Percentiles rank a stretch among this genome's conserved stretches.
Conservation (phyloP, 2,329 filamentous ascomycete species). For the Penicillium sclerotigenum region DNA sequence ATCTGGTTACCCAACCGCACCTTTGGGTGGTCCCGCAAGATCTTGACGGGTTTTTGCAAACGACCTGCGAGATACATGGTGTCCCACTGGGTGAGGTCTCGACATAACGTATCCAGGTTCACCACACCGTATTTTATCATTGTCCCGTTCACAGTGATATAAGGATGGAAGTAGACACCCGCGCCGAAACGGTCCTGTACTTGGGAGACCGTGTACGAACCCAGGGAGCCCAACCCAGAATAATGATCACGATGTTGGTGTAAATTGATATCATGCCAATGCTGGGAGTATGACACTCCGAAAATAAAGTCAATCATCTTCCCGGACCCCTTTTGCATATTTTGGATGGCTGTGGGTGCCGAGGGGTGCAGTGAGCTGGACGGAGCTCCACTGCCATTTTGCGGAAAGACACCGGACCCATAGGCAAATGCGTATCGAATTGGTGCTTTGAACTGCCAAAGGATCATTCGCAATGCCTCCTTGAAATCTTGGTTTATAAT, state of each 20-base stretch:
- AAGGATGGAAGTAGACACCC: slow-evolving; percentile 96
- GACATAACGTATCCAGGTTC: slow-evolving; percentile 83
- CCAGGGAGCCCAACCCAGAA: slow-evolving; percentile 76
- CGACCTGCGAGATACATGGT: slow-evolving; percentile 95
- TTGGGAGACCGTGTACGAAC: slow-evolving; percentile 77
- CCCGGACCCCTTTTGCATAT: slow-evolving; percentile 79
- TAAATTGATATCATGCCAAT: slow-evolving; percentile 95
- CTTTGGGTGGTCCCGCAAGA: slow-evolving; percentile 85
- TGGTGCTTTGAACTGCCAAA: slow-evolving; percentile 88
- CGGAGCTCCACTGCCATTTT: slow-evolving; percentile 52
- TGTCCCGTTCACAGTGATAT: slow-evolving; percentile 88
- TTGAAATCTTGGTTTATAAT: slow-evolving; percentile 95
- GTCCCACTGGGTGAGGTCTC: slow-evolving; percentile 85
- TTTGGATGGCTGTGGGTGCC: slow-evolving; percentile 73
- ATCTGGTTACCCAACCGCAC: slow-evolving; percentile 94
- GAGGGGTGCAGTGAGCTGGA: slow-evolving; percentile 65
- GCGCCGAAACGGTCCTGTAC: slow-evolving; percentile 88
- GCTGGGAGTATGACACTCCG: slow-evolving; percentile 87
- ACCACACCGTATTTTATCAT: slow-evolving; percentile 98
- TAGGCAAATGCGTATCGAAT: slow-evolving; percentile 97
- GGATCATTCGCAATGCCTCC: slow-evolving; percentile 77
- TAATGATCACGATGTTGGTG: slow-evolving; percentile 88
- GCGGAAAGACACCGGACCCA: slow-evolving; percentile 92
- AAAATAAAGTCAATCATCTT: slow-evolving; percentile 99
- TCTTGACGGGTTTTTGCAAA: slow-evolving; percentile 96